Percentiles rank a stretch among this genome's conserved stretches.
Conservation (phyloP, 2,329 filamentous ascomycete genomes). For the Sclerotinia spermophila region DNA sequence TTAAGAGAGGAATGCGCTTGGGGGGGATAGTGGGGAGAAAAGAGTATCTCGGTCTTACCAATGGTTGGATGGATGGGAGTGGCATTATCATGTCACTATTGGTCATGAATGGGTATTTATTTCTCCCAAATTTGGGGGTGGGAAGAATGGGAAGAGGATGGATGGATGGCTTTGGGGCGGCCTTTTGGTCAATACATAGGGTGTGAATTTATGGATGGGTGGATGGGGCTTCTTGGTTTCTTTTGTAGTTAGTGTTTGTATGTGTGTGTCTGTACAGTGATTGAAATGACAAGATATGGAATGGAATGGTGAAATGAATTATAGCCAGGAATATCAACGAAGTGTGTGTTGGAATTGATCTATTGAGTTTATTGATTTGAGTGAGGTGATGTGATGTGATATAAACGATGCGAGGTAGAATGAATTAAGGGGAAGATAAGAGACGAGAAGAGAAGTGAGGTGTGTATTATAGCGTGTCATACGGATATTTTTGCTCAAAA, state of each 20-base stretch:
- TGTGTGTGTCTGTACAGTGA: background rate
- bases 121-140: background rate
- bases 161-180: background rate
- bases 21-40: background rate
- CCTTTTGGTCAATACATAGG: background rate
- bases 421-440: no score
- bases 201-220: background rate
- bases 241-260: background rate
- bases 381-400: background rate
- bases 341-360: background rate
- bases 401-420: no score
- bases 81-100: background rate
- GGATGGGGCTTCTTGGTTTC: background rate
- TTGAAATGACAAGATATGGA: background rate
- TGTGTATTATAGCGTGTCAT: no score
- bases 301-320: background rate
- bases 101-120: background rate
- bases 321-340: background rate
- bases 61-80: background rate
- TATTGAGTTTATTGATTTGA: background rate
- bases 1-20: background rate
- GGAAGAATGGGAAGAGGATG: background rate
- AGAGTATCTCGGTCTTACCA: background rate
- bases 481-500: no score
- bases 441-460: no score